Evolutionary conservation across 2,329 filamentous ascomycete genomes (phyloP).

Genomic region (Eurotiales sp.): DNA sequence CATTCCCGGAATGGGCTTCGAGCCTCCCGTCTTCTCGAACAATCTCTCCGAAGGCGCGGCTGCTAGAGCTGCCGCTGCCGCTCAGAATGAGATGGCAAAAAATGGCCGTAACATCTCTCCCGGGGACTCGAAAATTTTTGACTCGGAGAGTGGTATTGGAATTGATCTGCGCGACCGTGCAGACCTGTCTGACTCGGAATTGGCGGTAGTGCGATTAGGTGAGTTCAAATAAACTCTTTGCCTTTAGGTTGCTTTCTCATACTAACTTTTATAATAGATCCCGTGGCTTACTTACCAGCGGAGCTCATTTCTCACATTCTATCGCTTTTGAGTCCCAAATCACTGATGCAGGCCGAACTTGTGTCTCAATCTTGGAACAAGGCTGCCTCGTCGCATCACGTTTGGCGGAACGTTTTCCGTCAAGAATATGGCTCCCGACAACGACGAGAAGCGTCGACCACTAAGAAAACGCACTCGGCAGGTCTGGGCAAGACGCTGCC

Average conservation of each 20-base stretch:
- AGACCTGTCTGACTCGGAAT: slow-evolving; percentile 31
- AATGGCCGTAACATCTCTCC: slow-evolving; percentile 21
- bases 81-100: slow-evolving; percentile 45
- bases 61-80: slow-evolving; percentile 47
- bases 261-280: slow-evolving; percentile 41
- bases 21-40: slow-evolving; percentile 38
- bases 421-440: slow-evolving; percentile 48
- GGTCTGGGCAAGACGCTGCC: slow-evolving; percentile 55
- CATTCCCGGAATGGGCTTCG: slow-evolving; percentile 34
- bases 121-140: slow-evolving; percentile 30
- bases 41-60: slow-evolving; percentile 41
- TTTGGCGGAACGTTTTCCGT: slow-evolving; percentile 62
- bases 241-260: background rate
- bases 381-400: slow-evolving; percentile 53
- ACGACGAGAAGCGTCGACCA: slow-evolving; percentile 32
- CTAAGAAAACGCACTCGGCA: slow-evolving; percentile 45
- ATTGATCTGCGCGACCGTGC: slow-evolving; percentile 40
- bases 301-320: slow-evolving; percentile 59
- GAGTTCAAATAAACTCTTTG: slow-evolving; percentile 12
- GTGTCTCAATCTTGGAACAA: slow-evolving; percentile 57
- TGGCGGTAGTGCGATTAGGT: slow-evolving; percentile 38
- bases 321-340: slow-evolving; percentile 56
- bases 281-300: slow-evolving; percentile 52
- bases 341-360: slow-evolving; percentile 52
- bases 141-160: slow-evolving; percentile 50